Conservation (phyloP, 2,329 filamentous ascomycete species). For the Trematosphaeria pertusa region DNA sequence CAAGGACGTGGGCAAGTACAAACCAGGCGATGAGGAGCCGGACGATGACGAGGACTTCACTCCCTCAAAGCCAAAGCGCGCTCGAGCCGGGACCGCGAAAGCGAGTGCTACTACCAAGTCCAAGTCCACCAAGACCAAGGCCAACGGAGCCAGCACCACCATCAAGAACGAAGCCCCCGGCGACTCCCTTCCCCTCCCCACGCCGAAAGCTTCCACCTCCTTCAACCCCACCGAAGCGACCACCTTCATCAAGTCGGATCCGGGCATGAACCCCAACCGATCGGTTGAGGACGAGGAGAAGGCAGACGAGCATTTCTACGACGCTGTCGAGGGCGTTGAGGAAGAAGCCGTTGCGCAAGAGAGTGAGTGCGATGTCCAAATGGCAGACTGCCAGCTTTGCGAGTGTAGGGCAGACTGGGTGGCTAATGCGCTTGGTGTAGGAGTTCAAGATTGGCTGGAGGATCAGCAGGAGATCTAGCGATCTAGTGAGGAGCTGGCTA, state of each 20-base stretch:
- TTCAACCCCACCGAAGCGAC: slow-evolving; percentile 4
- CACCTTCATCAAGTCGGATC: slow-evolving; percentile 1
- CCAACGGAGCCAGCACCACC: neutral
- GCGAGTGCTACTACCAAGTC: neutral
- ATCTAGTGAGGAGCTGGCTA: too few species aligned
- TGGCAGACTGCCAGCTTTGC: slow-evolving; percentile 9
- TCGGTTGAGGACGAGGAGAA: neutral
- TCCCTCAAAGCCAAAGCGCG: slow-evolving; percentile 12
- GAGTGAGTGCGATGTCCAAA: neutral
- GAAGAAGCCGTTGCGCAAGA: neutral
- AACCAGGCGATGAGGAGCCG: neutral
- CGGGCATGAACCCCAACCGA: neutral
- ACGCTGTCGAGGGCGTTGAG: slow-evolving; percentile 11
- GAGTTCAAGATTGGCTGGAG: slow-evolving; percentile 16
- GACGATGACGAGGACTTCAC: slow-evolving; percentile 4
- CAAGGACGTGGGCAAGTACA: slow-evolving; percentile 5
- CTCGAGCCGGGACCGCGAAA: neutral
- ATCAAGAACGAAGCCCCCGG: slow-evolving; percentile 2
- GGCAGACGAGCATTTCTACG: slow-evolving; percentile 10
- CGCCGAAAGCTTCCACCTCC: neutral
- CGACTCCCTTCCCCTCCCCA: neutral
- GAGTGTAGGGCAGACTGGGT: slow-evolving; percentile 12
- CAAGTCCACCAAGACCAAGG: slow-evolving; percentile 4
- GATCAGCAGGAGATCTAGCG: too few species aligned
- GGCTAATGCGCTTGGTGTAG: slow-evolving; percentile 18